Conservation (phyloP, 495 filamentous ascomycete species). For the Schizothecium vesticola region DNA sequence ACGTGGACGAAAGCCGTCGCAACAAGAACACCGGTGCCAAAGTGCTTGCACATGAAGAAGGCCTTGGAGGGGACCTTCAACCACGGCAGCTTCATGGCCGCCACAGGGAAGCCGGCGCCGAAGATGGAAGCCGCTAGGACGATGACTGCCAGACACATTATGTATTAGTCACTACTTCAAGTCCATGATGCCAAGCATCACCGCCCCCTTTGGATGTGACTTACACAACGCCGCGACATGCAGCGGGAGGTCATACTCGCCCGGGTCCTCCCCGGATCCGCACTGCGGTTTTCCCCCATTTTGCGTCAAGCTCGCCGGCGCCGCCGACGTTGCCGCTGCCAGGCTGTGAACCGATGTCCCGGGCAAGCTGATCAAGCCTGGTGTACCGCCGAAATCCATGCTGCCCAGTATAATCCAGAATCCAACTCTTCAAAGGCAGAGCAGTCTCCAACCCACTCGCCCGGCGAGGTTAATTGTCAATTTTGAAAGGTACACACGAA, state of each 20-base stretch:
- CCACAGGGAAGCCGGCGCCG: conserved; percentile 49
- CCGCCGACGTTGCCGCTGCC: background rate
- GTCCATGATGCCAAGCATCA: background rate
- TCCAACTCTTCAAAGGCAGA: conserved; percentile 9
- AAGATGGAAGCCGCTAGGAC: conserved; percentile 37
- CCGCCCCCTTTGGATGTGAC: conserved; percentile 18
- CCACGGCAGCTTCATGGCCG: conserved; percentile 50
- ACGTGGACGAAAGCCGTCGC: conserved; percentile 68
- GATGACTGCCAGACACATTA: conserved; percentile 25
- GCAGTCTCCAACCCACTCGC: conserved; percentile 9
- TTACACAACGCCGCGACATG: conserved; percentile 47
- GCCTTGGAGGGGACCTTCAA: conserved; percentile 47
- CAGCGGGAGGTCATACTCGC: conserved; percentile 46
- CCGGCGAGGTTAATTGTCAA: conserved; percentile 5
- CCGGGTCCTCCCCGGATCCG: conserved; percentile 35
- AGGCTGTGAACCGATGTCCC: background rate
- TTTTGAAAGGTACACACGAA: conserved; percentile 14
- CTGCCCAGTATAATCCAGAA: conserved; percentile 1
- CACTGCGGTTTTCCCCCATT: conserved; percentile 40
- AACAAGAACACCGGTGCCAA: conserved; percentile 65
- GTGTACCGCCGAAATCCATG: background rate
- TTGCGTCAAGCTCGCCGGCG: conserved; percentile 8
- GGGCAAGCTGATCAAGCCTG: background rate
- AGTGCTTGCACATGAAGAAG: conserved; percentile 56
- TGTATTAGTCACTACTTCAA: conserved; percentile 12